Base-by-base conservation (phyloP, 257 asterid genomes). In the Fraxinus pennsylvanica region DNA sequence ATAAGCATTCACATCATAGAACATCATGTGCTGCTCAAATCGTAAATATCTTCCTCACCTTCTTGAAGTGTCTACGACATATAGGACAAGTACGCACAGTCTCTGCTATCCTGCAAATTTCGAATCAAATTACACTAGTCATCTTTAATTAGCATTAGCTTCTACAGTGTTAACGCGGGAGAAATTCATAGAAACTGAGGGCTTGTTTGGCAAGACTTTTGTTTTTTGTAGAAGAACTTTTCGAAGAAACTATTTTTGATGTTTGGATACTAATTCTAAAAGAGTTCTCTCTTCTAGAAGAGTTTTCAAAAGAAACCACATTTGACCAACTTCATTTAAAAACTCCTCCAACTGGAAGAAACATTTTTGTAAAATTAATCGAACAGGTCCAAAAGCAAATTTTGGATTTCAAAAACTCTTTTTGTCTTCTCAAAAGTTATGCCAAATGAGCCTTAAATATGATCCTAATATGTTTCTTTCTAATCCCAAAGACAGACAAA, bases 51-150 rank as follows among this genome's bases (percentile, higher is more conserved):
- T 87, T 92, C 79, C 87, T 90, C 82, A 88, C 98, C 86, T 84
- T 89, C 88, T 86, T 92, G 30, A 85, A 88, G 79, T 36, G 86
- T 47, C 91, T 84, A 36, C 98, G 94, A 82, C 98, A 94, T 72
- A 94, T 84, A 21, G 98, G 97, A 83, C 98, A 94, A 74, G 85
- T 70, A 73, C 88, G 91, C 54, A 90, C 87, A 73, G 90, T 86
- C 81, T 90, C 90, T 29, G 85, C 72, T 43, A 92, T 90, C 90
- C 97, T 94, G 97, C 81, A 84, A 82, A 75, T 35, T 79, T 52
- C 76, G 81, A 74, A 73, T 57, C 80, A 81, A 66, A 76, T 30
- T 36, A 61, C 13, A 68, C 43, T 4, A 74, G 50, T 30, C 50
- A 33, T 45, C 38, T 9, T 74, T 9, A 61, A 65, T 70, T 30